phyloP scores from a whole-genome alignment of 1,284 basidiomycete genomes.

The Ceratobasidium sp. region DNA sequence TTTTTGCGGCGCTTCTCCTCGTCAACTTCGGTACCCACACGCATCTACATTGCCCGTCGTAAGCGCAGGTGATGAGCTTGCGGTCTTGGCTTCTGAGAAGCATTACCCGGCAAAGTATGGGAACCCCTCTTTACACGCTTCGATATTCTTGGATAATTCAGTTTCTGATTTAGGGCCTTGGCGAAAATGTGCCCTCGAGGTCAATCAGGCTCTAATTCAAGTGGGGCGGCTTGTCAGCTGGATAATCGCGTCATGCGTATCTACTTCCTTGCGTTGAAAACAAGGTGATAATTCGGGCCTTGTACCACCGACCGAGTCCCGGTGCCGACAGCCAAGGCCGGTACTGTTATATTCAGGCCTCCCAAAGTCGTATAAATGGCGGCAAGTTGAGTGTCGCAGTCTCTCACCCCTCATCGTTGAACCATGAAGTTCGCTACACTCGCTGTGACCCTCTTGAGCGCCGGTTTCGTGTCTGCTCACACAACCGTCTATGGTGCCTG shows the following conservation, averaged over 20 bases:
- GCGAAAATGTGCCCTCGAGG: not conserved
- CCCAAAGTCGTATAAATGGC: constrained; percentile 2
- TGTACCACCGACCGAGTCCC: constrained; percentile 5
- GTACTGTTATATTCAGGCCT: not conserved
- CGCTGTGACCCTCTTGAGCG: constrained; percentile 28
- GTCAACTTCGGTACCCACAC: constrained; percentile 26
- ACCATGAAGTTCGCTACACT: constrained; percentile 25
- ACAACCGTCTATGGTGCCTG: constrained; percentile 41
- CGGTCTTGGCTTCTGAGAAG: constrained; percentile 10
- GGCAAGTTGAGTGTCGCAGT: not conserved
- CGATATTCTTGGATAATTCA: not conserved
- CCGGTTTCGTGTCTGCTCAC: constrained; percentile 32
- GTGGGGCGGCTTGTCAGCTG: not conserved
- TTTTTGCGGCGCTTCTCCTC: constrained; percentile 40
- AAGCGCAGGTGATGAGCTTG: not conserved
- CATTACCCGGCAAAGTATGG: not conserved
- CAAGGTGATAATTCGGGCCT: constrained; percentile 17
- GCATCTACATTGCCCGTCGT: constrained; percentile 1
- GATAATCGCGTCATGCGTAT: not conserved
- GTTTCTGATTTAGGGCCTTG: not conserved
- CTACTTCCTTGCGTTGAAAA: not conserved
- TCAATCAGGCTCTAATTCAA: constrained; percentile 5
- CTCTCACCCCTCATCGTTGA: not conserved
- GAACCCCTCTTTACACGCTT: not conserved
- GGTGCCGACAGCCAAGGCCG: not conserved